Conservation (phyloP, 495 filamentous ascomycete genomes). For the Trichoderma gamsii region DNA sequence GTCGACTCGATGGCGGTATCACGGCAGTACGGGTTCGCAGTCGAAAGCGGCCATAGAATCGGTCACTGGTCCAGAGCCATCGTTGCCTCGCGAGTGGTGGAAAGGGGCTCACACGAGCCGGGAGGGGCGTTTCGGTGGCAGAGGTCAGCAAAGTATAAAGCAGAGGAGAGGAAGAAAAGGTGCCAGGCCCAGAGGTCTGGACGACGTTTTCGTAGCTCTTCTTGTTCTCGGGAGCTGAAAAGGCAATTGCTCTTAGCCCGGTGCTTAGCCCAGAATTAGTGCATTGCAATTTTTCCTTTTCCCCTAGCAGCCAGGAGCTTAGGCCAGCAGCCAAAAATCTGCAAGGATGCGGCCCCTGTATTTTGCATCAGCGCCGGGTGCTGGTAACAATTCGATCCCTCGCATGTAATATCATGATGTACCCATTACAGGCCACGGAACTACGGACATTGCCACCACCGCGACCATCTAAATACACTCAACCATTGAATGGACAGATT, state of each 20-base stretch:
- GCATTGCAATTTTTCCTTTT: slow-evolving; percentile 8
- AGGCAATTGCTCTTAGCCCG: slow-evolving; percentile 9
- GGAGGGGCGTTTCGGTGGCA: neutral
- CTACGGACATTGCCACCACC: no score
- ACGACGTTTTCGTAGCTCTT: slow-evolving; percentile 4
- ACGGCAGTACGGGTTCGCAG: neutral
- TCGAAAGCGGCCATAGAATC: slow-evolving; percentile 1
- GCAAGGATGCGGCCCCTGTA: slow-evolving; percentile 5
- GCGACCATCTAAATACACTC: no score
- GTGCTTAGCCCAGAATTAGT: neutral
- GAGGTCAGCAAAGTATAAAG: neutral
- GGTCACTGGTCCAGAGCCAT: neutral
- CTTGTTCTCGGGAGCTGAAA: slow-evolving; percentile 5
- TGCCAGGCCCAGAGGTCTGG: neutral
- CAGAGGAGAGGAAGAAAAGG: neutral
- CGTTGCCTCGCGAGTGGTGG: neutral
- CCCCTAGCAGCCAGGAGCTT: slow-evolving; percentile 5
- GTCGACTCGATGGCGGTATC: slow-evolving; percentile 8
- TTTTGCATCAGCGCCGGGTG: neutral
- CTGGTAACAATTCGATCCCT: no score
- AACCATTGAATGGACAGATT: no score
- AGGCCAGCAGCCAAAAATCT: neutral
- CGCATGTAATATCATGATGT: no score
- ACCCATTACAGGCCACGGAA: no score
- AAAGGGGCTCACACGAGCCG: neutral